Evolutionary conservation across 306 rosid genomes (phyloP).

Genomic region (Ochetophila trinervis): DNA sequence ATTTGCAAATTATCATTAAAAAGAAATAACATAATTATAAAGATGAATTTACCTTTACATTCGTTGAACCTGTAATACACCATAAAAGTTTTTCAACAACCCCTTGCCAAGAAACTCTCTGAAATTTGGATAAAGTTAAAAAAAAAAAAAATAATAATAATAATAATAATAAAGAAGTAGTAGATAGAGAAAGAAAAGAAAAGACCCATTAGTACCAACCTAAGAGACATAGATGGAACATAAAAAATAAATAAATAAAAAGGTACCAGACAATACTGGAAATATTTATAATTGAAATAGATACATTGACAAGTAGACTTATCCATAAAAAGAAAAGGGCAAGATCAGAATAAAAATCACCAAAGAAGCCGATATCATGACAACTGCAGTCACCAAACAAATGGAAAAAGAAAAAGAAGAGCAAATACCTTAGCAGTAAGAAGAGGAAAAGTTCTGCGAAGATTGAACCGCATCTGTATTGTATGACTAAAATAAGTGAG

Average conservation of each 20-base stretch:
- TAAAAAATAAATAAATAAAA: not conserved
- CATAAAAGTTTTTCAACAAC: constrained; percentile 97
- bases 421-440: constrained; percentile 80
- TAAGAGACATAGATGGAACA: not conserved
- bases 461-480: constrained; percentile 80
- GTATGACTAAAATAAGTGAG: not conserved
- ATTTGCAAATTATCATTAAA: not conserved
- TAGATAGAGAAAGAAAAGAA: constrained; percentile 1
- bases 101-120: constrained; percentile 99
- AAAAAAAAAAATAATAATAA: not conserved
- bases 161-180: not conserved
- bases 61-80: constrained; percentile 96
- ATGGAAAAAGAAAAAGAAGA: constrained; percentile 20
- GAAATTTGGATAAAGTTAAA: constrained; percentile 25
- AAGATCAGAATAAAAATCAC: constrained; percentile 1
- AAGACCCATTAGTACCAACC: not conserved
- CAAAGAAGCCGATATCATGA: no score
- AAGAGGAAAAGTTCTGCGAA: constrained; percentile 82
- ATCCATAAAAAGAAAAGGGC: no score
- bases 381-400: not conserved
- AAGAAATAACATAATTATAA: not conserved
- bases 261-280: no score
- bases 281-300: no score
- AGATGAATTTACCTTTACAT: constrained; percentile 64
- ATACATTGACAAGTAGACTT: no score